Evolutionary conservation across 345 rosid species (phyloP).

Genomic region (Eutrema japonicum): DNA sequence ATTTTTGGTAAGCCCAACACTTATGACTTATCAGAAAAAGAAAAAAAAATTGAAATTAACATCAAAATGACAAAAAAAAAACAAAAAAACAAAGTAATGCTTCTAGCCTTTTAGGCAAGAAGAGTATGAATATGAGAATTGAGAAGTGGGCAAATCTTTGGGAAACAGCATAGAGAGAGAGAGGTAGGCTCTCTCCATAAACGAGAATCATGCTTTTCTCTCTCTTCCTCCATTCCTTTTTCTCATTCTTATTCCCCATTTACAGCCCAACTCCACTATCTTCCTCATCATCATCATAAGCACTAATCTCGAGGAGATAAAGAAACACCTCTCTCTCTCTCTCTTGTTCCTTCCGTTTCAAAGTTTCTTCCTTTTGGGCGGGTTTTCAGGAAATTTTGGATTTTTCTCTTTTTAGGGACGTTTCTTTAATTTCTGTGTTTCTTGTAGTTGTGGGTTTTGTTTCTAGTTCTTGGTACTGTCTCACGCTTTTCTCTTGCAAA

Average conservation of each 20-base stretch:
- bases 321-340: not conserved
- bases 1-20: not conserved
- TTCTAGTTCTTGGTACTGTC: slow-evolving; percentile 16
- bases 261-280: slow-evolving; percentile 39
- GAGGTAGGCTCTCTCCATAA: slow-evolving; percentile 37
- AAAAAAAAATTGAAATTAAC: slow-evolving; percentile 5
- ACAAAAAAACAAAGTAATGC: slow-evolving; percentile 1
- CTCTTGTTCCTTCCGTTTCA: slow-evolving; percentile 30
- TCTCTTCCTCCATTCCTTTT: slow-evolving; percentile 4
- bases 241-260: slow-evolving; percentile 23
- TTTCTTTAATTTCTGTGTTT: slow-evolving; percentile 28
- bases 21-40: not conserved
- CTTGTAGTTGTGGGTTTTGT: slow-evolving; percentile 32
- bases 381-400: slow-evolving; percentile 39
- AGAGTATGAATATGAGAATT: slow-evolving; percentile 14
- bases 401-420: slow-evolving; percentile 21
- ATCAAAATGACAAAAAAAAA: not conserved
- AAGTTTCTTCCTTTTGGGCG: slow-evolving; percentile 41
- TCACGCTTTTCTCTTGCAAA: slow-evolving; percentile 40
- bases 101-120: slow-evolving; percentile 5
- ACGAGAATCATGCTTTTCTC: slow-evolving; percentile 42
- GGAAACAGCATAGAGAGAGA: slow-evolving; percentile 12
- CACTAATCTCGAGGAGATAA: slow-evolving; percentile 36
- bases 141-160: slow-evolving; percentile 26
- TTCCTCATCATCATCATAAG: slow-evolving; percentile 31